Evolutionary conservation across 1,284 basidiomycete species (phyloP), one percentile per base, ranked within the genome.

Genomic region (Sphaerobolus stellatus): DNA sequence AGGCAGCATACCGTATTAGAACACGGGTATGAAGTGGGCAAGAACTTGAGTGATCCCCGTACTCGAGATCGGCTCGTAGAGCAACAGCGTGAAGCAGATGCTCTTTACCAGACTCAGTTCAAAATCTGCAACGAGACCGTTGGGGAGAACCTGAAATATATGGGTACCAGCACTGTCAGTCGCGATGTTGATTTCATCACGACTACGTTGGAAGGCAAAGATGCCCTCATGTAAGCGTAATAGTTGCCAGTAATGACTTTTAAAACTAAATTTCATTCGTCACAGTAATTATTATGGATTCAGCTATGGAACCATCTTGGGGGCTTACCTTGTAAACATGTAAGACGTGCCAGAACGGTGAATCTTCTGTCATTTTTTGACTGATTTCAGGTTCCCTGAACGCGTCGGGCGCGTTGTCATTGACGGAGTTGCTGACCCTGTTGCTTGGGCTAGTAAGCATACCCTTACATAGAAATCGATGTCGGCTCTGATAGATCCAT

Each of bases 161-260:
- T 76, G 72, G 75, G 75, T 5, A 78, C 76, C 1, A 67, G 66
- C 30, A 73, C 67, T 2, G 75, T 78, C 24, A 73, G 69, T 2
- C 64, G 74, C 33, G 76, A 77, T 59, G 70, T 77, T 29, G 75
- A 74, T 57, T 71, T 69, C 54, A 75, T 78, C 59, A 66, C 68
- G 1, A 63, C 57, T 18, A 56, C 66, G 1, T 63, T 77, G 4
- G 75, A 75, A n/a, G 76, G 76, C 1, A 59, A 71, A 16, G 68
- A 73, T 33, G 66, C 70, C 0, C 62, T 69, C 33, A 77, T 79
- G 75, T 76, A 58, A 43, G 68, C 61, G 11, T 36, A 8, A 4
- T 5, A 33, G 3, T 34, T 47, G n/a, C 27, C 20, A 38, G 14
- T 31, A 20, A 51, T 20, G 6, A 25, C 13, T 7, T 24, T 30